phyloP scores from a whole-genome alignment of 306 rosid genomes.

The Spatholobus suberectus region DNA sequence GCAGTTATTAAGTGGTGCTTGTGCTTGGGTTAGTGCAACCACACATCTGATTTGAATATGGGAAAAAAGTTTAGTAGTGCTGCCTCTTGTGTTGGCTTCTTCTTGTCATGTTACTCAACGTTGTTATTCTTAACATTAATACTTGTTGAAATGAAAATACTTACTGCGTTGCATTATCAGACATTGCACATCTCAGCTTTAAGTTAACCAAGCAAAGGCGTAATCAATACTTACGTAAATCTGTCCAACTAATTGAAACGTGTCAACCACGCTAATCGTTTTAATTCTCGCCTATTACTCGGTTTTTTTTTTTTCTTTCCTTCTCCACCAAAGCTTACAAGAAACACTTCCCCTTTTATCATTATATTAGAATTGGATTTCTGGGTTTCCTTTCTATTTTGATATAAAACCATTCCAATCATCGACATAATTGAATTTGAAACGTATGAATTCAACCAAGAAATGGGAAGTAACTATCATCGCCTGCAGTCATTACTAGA shows the following conservation, averaged over 20 bases:
- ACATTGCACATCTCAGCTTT: background rate
- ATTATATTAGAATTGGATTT: background rate
- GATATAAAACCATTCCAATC: background rate
- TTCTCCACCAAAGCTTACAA: background rate
- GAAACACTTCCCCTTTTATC: background rate
- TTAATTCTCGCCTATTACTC: background rate
- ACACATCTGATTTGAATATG: background rate
- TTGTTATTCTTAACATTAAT: no score
- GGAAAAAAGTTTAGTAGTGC: background rate
- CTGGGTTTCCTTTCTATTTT: background rate
- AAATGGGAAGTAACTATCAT: background rate
- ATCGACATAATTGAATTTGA: background rate
- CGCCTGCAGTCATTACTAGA: constrained; percentile 10
- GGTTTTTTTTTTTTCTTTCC: no score
- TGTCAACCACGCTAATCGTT: background rate
- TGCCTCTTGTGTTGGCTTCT: no score
- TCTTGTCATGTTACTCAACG: background rate
- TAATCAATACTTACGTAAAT: no score
- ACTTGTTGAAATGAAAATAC: no score
- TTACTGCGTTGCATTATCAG: no score
- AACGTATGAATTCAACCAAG: constrained; percentile 9
- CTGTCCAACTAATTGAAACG: background rate
- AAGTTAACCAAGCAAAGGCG: background rate
- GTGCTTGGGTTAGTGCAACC: no score
- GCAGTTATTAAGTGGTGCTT: no score